phyloP scores from a whole-genome alignment of 2,329 filamentous ascomycete genomes.

The Colletotrichum ledebouriae region DNA sequence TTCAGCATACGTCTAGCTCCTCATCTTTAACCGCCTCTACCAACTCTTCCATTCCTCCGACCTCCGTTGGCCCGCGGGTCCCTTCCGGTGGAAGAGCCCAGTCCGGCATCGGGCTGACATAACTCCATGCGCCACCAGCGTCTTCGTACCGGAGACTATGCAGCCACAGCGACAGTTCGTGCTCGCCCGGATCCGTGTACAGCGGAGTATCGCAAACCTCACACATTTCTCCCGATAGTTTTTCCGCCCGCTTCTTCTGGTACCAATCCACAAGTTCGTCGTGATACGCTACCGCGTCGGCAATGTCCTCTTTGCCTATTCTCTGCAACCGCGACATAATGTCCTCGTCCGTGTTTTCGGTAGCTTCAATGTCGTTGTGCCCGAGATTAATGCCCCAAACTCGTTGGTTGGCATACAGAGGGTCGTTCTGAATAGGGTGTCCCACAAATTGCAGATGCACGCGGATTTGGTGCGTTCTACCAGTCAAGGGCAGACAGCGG shows the following conservation, averaged over 20 bases:
- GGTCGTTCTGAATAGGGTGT: constrained; percentile 96
- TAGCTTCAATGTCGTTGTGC: constrained; percentile 72
- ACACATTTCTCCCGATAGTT: constrained; percentile 88
- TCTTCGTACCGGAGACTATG: constrained; percentile 94
- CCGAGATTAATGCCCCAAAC: constrained; percentile 91
- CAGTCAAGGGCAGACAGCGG: constrained; percentile 91
- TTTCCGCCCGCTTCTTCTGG: constrained; percentile 91
- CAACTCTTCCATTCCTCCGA: constrained; percentile 71
- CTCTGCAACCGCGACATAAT: constrained; percentile 86
- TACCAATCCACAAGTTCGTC: constrained; percentile 94
- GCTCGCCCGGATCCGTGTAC: constrained; percentile 90
- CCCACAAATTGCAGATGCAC: constrained; percentile 96
- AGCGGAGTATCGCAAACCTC: constrained; percentile 86
- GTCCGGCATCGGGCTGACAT: constrained; percentile 83
- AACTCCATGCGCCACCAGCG: constrained; percentile 85
- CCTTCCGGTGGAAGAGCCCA: constrained; percentile 90
- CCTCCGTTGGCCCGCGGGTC: constrained; percentile 77
- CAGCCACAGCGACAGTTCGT: constrained; percentile 93
- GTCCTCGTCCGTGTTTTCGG: constrained; percentile 84
- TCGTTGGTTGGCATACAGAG: constrained; percentile 94
- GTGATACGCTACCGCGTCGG: constrained; percentile 91
- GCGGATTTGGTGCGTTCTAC: constrained; percentile 92
- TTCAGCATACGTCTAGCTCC: constrained; percentile 55
- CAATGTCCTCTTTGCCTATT: constrained; percentile 95
- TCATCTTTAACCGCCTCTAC: constrained; percentile 66